Evolutionary conservation across 805 yeast species (phyloP).

Genomic region (Gaillardinia entomophila): DNA sequence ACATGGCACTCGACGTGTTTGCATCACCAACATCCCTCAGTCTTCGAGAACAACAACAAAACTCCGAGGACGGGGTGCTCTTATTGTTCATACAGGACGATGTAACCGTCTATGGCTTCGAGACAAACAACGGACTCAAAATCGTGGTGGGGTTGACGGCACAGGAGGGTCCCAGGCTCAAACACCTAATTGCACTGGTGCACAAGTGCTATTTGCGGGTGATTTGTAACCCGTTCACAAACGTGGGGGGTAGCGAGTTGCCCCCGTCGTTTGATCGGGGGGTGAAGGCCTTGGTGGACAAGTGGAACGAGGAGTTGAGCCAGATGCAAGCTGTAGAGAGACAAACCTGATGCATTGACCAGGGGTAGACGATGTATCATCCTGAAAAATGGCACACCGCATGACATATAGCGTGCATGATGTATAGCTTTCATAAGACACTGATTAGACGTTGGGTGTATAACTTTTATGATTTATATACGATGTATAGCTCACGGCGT

Average conservation of each 20-base stretch:
- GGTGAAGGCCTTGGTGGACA: conserved; percentile 18
- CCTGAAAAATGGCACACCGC: background rate
- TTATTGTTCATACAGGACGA: conserved; percentile 64
- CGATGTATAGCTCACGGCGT: too few species aligned
- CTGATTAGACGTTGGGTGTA: too few species aligned
- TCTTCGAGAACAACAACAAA: conserved; percentile 32
- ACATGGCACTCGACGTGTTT: conserved; percentile 69
- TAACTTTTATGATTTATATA: too few species aligned
- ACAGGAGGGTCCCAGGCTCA: conserved; percentile 8
- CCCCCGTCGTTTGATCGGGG: conserved; percentile 24
- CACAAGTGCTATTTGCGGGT: conserved; percentile 51
- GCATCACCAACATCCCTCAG: conserved; percentile 44
- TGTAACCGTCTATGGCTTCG: conserved; percentile 61
- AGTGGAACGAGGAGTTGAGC: conserved; percentile 13
- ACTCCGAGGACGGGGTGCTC: conserved; percentile 19
- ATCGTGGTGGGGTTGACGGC: conserved; percentile 50
- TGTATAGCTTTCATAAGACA: too few species aligned
- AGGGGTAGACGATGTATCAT: background rate
- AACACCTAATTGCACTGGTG: conserved; percentile 27
- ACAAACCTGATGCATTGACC: background rate
- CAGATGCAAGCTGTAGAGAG: background rate
- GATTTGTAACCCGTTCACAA: conserved; percentile 59
- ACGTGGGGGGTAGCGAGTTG: conserved; percentile 7
- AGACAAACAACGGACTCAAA: conserved; percentile 63
- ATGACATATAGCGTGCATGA: too few species aligned